These are phyloP conservation scores for Aspergillus coremiiformis DNA, from an alignment of 495 filamentous ascomycete species.

Conservation along the genomic window DNA sequence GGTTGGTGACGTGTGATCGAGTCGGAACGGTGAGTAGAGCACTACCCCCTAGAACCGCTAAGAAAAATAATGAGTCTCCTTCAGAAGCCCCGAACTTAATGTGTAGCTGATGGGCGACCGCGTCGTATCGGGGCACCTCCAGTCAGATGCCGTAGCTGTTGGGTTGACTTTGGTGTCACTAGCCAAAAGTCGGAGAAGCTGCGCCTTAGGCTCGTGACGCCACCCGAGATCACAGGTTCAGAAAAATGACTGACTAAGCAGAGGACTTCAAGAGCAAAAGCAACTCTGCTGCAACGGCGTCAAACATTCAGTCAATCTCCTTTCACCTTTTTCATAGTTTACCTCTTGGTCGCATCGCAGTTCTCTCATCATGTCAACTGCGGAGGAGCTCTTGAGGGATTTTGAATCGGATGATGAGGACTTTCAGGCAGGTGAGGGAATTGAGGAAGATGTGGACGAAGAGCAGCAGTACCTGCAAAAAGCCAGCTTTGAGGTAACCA, in stretches of 20 bases:
- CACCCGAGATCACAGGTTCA: slow-evolving; percentile 7
- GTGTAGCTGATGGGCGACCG: neutral
- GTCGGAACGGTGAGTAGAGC: neutral
- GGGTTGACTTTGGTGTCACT: neutral
- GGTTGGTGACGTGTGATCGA: neutral
- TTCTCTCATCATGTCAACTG: slow-evolving; percentile 33
- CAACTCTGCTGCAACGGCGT: neutral
- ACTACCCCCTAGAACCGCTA: neutral
- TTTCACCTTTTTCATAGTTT: neutral
- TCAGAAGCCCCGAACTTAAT: neutral
- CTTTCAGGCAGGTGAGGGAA: slow-evolving; percentile 22
- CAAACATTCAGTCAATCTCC: neutral
- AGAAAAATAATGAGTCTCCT: neutral
- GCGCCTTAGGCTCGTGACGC: slow-evolving; percentile 18
- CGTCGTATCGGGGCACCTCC: neutral
- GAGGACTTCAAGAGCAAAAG: neutral
- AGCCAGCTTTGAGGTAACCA: slow-evolving; percentile 39
- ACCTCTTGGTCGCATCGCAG: neutral
- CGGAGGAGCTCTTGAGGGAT: slow-evolving; percentile 41
- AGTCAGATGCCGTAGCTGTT: neutral
- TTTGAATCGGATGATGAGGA: slow-evolving; percentile 37
- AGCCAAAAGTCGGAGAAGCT: slow-evolving; percentile 14
- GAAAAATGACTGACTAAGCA: slow-evolving; percentile 17
- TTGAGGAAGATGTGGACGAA: slow-evolving; percentile 20
- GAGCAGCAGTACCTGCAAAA: slow-evolving; percentile 15